Evolutionary conservation across 2,329 filamentous ascomycete species (phyloP).

Genomic region (Alternaria sp.): DNA sequence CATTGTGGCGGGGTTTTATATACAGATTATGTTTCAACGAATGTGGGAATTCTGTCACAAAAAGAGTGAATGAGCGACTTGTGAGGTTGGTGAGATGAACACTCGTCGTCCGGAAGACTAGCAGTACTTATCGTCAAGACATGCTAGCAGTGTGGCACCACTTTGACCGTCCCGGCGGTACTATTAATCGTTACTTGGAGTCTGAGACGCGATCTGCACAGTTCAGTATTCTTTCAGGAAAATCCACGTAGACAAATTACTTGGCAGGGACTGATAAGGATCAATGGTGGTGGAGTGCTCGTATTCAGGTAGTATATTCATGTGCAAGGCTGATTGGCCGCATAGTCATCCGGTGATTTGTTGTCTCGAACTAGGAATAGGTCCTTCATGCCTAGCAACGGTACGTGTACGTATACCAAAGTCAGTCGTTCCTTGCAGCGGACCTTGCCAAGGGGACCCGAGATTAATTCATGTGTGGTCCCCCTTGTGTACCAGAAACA

Average conservation of each 20-base stretch:
- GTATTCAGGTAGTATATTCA: background rate
- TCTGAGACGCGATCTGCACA: background rate
- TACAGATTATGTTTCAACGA: slow-evolving; percentile 12
- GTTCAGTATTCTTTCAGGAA: background rate
- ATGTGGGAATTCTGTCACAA: background rate
- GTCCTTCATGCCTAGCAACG: background rate
- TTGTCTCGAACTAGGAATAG: slow-evolving; percentile 1
- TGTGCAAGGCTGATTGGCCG: background rate
- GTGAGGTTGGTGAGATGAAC: background rate
- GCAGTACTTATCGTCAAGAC: background rate
- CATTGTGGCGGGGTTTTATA: slow-evolving; percentile 17
- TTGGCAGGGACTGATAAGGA: background rate
- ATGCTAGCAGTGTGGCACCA: background rate
- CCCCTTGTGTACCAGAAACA: background rate
- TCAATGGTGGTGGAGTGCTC: slow-evolving; percentile 1
- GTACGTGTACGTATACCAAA: background rate
- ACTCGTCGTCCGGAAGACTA: background rate
- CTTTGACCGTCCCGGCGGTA: background rate
- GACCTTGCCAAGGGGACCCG: background rate
- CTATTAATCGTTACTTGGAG: background rate
- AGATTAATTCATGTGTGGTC: background rate
- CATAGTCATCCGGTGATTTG: slow-evolving; percentile 7
- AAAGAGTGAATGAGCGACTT: slow-evolving; percentile 3
- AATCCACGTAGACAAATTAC: background rate
- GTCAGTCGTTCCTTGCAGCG: background rate